phyloP scores from a whole-genome alignment of 495 filamentous ascomycete species.

The Xanthoparmelia taractica region DNA sequence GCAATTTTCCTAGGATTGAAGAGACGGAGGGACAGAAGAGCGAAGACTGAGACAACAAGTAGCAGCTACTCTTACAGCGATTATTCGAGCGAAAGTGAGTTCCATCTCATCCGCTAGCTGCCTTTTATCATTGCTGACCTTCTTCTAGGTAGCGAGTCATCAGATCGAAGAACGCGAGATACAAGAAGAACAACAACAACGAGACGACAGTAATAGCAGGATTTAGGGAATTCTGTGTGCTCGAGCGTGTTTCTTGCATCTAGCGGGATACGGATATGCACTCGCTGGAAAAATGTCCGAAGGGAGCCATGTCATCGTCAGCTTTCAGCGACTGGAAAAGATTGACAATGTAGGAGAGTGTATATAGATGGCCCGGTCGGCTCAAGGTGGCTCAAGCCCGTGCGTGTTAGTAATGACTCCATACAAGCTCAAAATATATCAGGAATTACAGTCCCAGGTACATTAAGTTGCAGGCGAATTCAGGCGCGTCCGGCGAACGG shows the following conservation, averaged over 20 bases:
- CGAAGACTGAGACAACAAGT: constrained; percentile 41
- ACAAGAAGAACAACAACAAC: constrained; percentile 36
- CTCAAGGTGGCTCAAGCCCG: neutral
- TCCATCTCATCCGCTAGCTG: constrained; percentile 33
- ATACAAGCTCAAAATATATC: neutral
- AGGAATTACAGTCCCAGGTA: neutral
- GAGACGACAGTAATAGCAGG: constrained; percentile 27
- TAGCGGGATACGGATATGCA: constrained; percentile 20
- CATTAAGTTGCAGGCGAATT: neutral
- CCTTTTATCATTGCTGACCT: constrained; percentile 21
- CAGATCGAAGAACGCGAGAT: constrained; percentile 43
- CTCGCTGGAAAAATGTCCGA: neutral
- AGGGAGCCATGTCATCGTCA: neutral
- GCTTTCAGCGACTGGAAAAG: constrained; percentile 1
- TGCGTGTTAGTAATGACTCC: neutral
- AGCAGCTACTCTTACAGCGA: constrained; percentile 43
- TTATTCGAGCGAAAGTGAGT: constrained; percentile 27
- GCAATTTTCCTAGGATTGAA: constrained; percentile 70
- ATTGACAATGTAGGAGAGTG: neutral
- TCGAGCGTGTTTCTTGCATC: constrained; percentile 19
- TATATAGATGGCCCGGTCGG: neutral
- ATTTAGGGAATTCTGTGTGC: neutral
- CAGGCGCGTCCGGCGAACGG: neutral
- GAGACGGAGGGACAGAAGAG: constrained; percentile 49
- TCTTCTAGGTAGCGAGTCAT: constrained; percentile 42